Percentiles rank a stretch among this genome's conserved stretches.
These are phyloP conservation scores for Rhizopogon vulgaris DNA, from an alignment of 768 basidiomycete genomes.

Conservation along the genomic window DNA sequence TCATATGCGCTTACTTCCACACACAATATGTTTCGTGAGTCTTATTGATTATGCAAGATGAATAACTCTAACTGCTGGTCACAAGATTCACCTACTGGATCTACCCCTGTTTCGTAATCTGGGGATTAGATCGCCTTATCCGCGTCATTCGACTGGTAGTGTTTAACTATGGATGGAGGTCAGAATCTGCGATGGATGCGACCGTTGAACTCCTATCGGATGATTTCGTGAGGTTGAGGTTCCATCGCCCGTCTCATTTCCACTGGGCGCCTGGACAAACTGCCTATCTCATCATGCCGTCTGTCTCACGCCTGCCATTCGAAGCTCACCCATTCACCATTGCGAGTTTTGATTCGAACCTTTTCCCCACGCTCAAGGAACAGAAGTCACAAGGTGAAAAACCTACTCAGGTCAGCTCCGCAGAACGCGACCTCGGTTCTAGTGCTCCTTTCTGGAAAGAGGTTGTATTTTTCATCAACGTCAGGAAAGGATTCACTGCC, in stretches of 20 bases:
- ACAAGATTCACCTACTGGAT: slow-evolving; percentile 25
- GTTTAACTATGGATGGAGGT: slow-evolving; percentile 31
- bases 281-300: slow-evolving; percentile 44
- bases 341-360: slow-evolving; percentile 26
- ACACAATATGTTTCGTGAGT: slow-evolving; percentile 9
- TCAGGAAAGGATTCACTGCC: slow-evolving; percentile 50
- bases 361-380: background rate
- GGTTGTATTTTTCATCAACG: slow-evolving; percentile 49
- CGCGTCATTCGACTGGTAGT: slow-evolving; percentile 36
- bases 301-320: slow-evolving; percentile 33
- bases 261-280: slow-evolving; percentile 45
- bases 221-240: slow-evolving; percentile 37
- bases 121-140: slow-evolving; percentile 45
- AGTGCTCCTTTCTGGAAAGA: slow-evolving; percentile 24
- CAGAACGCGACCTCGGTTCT: background rate
- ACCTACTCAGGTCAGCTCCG: background rate
- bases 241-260: slow-evolving; percentile 39
- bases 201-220: slow-evolving; percentile 36
- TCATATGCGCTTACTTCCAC: slow-evolving; percentile 28
- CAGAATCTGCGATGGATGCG: slow-evolving; percentile 24
- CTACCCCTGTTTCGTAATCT: slow-evolving; percentile 45
- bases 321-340: slow-evolving; percentile 57
- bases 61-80: background rate
- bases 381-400: slow-evolving; percentile 6
- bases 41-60: background rate